Evolutionary conservation across 116 monocot genomes (phyloP).

Genomic region (Dioscorea cayenensis): DNA sequence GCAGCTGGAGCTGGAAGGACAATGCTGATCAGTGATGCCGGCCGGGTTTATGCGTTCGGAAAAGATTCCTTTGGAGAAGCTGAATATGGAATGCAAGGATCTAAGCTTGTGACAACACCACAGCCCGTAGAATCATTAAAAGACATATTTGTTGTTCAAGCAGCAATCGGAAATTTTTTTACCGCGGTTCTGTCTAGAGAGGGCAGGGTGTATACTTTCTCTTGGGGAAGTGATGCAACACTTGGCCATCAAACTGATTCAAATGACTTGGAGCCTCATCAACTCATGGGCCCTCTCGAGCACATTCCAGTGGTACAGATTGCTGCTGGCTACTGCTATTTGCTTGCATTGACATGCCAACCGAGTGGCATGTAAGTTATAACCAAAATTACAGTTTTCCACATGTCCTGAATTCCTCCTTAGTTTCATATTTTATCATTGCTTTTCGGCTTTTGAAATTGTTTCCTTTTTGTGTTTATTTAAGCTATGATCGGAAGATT

Average conservation of each 20-base stretch:
- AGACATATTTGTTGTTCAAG: conserved; percentile 74
- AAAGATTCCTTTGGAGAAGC: conserved; percentile 86
- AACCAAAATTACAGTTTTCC: not conserved
- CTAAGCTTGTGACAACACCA: conserved; percentile 53
- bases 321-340: conserved; percentile 97
- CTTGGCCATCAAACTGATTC: conserved; percentile 83
- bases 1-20: conserved; percentile 83
- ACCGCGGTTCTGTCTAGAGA: conserved; percentile 91
- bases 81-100: conserved; percentile 57
- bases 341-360: conserved; percentile 73
- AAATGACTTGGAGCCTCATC: conserved; percentile 65
- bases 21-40: conserved; percentile 86
- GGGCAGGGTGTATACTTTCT: conserved; percentile 88
- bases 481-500: too few species aligned
- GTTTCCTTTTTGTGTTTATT: too few species aligned
- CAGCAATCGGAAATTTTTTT: conserved; percentile 91
- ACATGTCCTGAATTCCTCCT: not conserved
- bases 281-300: conserved; percentile 64
- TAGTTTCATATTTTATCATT: not conserved
- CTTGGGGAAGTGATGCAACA: conserved; percentile 77
- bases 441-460: not conserved
- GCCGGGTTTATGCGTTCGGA: conserved; percentile 83
- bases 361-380: conserved; percentile 82
- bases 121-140: conserved; percentile 72
- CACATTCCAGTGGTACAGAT: conserved; percentile 88